Percentiles rank a stretch among this genome's conserved stretches.
phyloP scores from a whole-genome alignment of 2,329 filamentous ascomycete species.

The Fusarium longipes region DNA sequence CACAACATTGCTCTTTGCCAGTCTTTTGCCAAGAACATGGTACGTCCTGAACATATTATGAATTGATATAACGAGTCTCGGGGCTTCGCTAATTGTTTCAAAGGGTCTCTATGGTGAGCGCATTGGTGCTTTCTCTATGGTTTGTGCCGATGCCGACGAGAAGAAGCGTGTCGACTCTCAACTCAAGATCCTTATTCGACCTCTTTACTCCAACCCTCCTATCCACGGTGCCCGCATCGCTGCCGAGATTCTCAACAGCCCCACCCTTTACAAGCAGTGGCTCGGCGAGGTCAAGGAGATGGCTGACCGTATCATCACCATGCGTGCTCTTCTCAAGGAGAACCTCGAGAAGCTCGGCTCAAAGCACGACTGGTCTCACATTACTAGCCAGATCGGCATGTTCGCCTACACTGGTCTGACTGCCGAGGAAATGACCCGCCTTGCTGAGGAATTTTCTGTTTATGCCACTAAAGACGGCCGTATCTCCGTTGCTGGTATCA shows the following conservation, averaged over 20 bases:
- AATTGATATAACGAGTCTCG: background rate
- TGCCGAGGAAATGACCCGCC: conserved; percentile 87
- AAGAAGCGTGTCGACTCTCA: conserved; percentile 97
- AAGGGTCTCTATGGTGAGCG: conserved; percentile 98
- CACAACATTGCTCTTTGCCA: conserved; percentile 90
- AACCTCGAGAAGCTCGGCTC: conserved; percentile 95
- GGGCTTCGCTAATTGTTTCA: conserved; percentile 15
- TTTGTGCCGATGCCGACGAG: conserved; percentile 86
- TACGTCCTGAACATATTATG: conserved; percentile 52
- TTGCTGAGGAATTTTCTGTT: conserved; percentile 96
- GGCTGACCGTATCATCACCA: conserved; percentile 98
- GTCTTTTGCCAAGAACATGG: conserved; percentile 99
- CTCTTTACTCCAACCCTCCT: conserved; percentile 97
- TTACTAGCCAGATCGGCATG: conserved; percentile 99
- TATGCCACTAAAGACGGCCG: conserved; percentile 95
- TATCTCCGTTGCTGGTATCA: conserved; percentile 89
- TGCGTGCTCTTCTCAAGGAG: conserved; percentile 93
- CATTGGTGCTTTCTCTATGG: conserved; percentile 94
- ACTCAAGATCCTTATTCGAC: conserved; percentile 97
- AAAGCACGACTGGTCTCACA: conserved; percentile 98
- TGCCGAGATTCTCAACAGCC: conserved; percentile 88
- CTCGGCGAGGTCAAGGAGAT: conserved; percentile 96
- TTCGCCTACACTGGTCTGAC: conserved; percentile 97
- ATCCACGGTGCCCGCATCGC: conserved; percentile 96
- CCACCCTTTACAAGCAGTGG: conserved; percentile 91